Conservation (phyloP, 768 basidiomycete species). For the Fomitopsis serialis region DNA sequence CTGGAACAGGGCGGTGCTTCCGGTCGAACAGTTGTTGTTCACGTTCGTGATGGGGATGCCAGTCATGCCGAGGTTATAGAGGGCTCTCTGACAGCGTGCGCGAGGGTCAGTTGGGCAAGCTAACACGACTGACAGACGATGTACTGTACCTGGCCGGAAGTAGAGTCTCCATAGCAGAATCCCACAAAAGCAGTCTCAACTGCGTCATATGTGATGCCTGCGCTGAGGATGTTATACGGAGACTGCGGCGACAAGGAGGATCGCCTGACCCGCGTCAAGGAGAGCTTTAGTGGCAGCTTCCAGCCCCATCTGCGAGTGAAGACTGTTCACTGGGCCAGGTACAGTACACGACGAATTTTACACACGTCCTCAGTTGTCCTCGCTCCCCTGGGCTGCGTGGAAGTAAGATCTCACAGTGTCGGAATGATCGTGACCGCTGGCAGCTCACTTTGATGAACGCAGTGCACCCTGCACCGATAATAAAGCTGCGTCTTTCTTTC, state of each 20-base stretch:
- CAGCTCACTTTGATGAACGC: slow-evolving; percentile 74
- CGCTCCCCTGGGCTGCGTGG: slow-evolving; percentile 52
- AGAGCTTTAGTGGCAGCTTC: slow-evolving; percentile 86
- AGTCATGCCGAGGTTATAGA: slow-evolving; percentile 82
- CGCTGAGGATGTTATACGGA: background rate
- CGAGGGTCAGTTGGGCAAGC: background rate
- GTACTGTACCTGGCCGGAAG: slow-evolving; percentile 65
- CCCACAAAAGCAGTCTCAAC: slow-evolving; percentile 73
- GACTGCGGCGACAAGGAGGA: no score
- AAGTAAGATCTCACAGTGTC: background rate
- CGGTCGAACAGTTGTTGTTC: slow-evolving; percentile 86
- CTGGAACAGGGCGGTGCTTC: slow-evolving; percentile 71
- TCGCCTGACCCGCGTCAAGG: slow-evolving; percentile 64
- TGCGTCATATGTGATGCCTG: slow-evolving; percentile 79
- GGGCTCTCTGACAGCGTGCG: slow-evolving; percentile 45
- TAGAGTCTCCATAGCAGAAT: slow-evolving; percentile 78
- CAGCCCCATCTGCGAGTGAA: slow-evolving; percentile 63
- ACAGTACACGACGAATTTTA: background rate
- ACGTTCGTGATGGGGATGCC: slow-evolving; percentile 82
- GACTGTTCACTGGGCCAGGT: background rate
- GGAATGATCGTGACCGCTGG: background rate
- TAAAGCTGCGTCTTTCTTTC: slow-evolving; percentile 38
- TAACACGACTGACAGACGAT: slow-evolving; percentile 6
- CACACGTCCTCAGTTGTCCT: slow-evolving; percentile 71
- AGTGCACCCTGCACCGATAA: slow-evolving; percentile 71